Evolutionary conservation across 2,329 filamentous ascomycete genomes (phyloP), one percentile per base, ranked within the genome.

Genomic region (Ceratocystis diversiconidia): DNA sequence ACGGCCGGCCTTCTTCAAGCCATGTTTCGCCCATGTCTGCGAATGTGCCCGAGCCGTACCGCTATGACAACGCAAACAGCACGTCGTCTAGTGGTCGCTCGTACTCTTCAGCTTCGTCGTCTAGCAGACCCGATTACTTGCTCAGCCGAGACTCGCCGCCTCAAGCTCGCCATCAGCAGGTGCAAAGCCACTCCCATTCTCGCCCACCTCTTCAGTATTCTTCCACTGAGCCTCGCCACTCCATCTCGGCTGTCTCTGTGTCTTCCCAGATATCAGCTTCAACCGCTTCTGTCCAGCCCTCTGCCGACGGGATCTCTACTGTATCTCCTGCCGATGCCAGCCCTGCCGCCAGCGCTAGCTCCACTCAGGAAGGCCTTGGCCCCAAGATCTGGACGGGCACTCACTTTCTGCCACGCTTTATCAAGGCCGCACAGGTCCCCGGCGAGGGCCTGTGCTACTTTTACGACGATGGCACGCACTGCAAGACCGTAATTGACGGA

Each of bases 401-500:
- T 1, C 83, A 86, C 67, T 87, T 86, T 69, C 73, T 87, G 65
- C 85, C 85, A n/a, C 79, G 84, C 15, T 87, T 86, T 70, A 79
- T 87, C 30, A 78, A 80, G 61, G 80, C 83, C 55, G 81, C 81
- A 30, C 85, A 88, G 64, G 83, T 94, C 3, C 84, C 87, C 0
- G 89, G 89, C 7, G 88, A 94, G 74, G 90, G 89, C 1, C 74
- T 88, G 71, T 94, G 89, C 76, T 94, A 90, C 72, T 86, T 94
- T 68, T 94, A 94, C 73, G 89, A 92, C 69, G 90, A 95, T 72
- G 89, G 88, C 36, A 88, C 85, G 64, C 86, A 89, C 73, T 92
- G 88, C 77, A 90, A 88, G 71, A 89, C 88, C 46, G 79, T 88
- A 32, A 92, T 95, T 69, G 89, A 95, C 70, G 91, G 91, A 19